Evolutionary conservation across 2,329 filamentous ascomycete genomes (phyloP).

Genomic region (Colletotrichum sansevieriae): DNA sequence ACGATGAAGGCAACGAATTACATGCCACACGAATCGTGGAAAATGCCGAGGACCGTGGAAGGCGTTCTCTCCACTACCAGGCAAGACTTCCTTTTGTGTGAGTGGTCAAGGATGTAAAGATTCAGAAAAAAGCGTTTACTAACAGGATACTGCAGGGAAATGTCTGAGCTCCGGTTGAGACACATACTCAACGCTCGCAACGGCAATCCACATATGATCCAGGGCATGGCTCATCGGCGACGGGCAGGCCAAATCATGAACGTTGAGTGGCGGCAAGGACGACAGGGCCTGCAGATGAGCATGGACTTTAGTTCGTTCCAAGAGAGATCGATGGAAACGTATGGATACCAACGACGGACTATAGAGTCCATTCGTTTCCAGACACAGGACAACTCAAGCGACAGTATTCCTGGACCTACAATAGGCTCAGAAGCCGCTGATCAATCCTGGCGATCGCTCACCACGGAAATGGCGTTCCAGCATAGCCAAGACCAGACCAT

Average conservation of each 20-base stretch:
- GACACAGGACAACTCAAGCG: neutral
- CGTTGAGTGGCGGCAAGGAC: slow-evolving; percentile 25
- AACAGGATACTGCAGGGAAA: slow-evolving; percentile 3
- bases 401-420: neutral
- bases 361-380: slow-evolving; percentile 28
- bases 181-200: neutral
- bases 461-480: slow-evolving; percentile 22
- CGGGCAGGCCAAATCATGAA: slow-evolving; percentile 32
- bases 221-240: slow-evolving; percentile 23
- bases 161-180: slow-evolving; percentile 4
- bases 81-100: slow-evolving; percentile 24
- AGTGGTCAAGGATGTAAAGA: neutral
- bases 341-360: slow-evolving; percentile 23
- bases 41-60: neutral
- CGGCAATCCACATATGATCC: slow-evolving; percentile 3
- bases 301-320: slow-evolving; percentile 34
- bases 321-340: slow-evolving; percentile 20
- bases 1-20: neutral
- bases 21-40: neutral
- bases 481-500: slow-evolving; percentile 6
- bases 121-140: neutral
- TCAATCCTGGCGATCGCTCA: neutral
- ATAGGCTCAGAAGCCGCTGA: neutral
- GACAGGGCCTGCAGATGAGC: slow-evolving; percentile 2
- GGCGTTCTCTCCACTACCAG: neutral